Evolutionary conservation across 2,329 filamentous ascomycete species (phyloP).

Genomic region (Cadophora sp.): DNA sequence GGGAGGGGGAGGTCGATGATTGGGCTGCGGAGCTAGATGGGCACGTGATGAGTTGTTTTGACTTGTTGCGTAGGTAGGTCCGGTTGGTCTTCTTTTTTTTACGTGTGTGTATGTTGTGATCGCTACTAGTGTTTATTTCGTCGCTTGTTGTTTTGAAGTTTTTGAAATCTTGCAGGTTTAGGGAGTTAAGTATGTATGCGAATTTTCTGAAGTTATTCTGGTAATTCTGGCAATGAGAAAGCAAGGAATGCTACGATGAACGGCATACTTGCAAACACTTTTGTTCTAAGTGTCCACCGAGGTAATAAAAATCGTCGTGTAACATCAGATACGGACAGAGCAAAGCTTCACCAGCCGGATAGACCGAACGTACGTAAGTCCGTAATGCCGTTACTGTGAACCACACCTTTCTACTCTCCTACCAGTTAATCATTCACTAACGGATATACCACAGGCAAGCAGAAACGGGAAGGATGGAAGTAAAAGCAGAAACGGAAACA

Average conservation of each 20-base stretch:
- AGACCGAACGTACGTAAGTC: not conserved
- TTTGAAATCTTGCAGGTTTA: no score
- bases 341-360: not conserved
- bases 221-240: no score
- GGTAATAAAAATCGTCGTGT: no score
- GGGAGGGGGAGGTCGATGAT: not conserved
- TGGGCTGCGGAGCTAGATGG: conserved; percentile 5
- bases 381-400: not conserved
- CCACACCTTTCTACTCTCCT: not conserved
- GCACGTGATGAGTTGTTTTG: not conserved
- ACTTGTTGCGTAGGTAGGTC: no score
- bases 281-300: no score
- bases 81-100: not conserved
- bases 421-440: not conserved
- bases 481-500: not conserved
- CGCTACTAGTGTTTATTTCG: no score
- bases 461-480: not conserved
- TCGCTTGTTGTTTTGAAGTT: no score
- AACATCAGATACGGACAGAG: not conserved
- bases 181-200: no score
- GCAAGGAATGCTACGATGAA: no score
- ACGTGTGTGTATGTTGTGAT: no score
- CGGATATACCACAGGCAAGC: not conserved
- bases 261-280: no score
- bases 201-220: no score